Evolutionary conservation across 805 yeast genomes (phyloP).

Genomic region (Hanseniaspora clermontiae): DNA sequence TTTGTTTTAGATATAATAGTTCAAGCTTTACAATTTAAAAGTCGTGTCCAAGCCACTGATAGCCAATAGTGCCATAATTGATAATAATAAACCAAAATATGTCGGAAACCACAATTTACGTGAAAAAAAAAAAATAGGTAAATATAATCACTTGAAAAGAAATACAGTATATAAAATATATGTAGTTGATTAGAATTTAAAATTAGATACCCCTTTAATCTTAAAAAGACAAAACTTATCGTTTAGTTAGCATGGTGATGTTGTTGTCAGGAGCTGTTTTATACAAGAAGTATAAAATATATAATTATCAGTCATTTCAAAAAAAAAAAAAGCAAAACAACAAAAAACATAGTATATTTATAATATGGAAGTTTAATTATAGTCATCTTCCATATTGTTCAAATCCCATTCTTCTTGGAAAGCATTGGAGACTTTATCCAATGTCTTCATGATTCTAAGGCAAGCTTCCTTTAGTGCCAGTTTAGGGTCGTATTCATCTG

Average conservation of each 20-base stretch:
- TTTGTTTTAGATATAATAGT: constrained; percentile 46
- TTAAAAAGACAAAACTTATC: not conserved
- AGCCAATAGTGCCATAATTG: not conserved
- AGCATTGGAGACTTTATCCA: constrained; percentile 59
- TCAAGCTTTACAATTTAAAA: constrained; percentile 42
- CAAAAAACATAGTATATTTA: not conserved
- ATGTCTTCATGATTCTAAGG: constrained; percentile 63
- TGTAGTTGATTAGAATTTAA: not conserved
- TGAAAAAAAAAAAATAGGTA: not conserved
- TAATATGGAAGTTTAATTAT: constrained; percentile 15
- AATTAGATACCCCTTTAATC: not conserved
- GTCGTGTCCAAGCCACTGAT: constrained; percentile 22
- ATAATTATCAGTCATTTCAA: not conserved
- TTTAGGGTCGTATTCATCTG: constrained; percentile 84
- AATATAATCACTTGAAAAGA: not conserved
- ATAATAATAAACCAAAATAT: not conserved
- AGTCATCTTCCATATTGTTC: constrained; percentile 50
- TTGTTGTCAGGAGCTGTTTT: too few relatives aligned
- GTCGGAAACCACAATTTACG: not conserved
- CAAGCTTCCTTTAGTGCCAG: constrained; percentile 88
- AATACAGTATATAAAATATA: not conserved
- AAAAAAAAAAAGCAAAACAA: not conserved
- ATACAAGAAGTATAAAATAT: too few relatives aligned
- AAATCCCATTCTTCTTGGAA: constrained; percentile 90
- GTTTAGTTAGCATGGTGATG: too few relatives aligned